A percentile compares a stretch with the other conserved stretches of the same genome.
These are phyloP conservation scores for Pseudogymnoascus pannorum DNA, from an alignment of 2,329 filamentous ascomycete genomes.

Conservation along the genomic window DNA sequence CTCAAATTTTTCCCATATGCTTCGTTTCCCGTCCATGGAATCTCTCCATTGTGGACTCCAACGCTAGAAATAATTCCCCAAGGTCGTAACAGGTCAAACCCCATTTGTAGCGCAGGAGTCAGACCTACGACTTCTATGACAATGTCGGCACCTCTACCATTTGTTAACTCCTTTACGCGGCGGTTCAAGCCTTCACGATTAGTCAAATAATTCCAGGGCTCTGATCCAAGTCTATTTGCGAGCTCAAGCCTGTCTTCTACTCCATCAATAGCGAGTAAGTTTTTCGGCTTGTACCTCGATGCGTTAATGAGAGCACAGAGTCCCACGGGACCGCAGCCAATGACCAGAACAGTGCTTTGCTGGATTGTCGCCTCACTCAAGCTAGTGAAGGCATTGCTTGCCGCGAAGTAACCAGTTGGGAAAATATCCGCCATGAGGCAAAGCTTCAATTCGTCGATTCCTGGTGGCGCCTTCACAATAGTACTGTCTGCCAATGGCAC, in stretches of 20 bases:
- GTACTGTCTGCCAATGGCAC: conserved; percentile 73
- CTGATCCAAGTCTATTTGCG: conserved; percentile 41
- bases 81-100: conserved; percentile 40
- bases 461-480: conserved; percentile 60
- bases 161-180: conserved; percentile 32
- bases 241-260: conserved; percentile 40
- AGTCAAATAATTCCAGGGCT: conserved; percentile 34
- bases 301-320: conserved; percentile 43
- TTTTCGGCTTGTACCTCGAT: conserved; percentile 43
- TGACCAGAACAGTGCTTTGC: conserved; percentile 36
- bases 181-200: conserved; percentile 23
- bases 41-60: conserved; percentile 42
- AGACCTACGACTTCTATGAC: conserved; percentile 46
- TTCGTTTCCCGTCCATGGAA: conserved; percentile 40
- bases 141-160: conserved; percentile 43
- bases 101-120: conserved; percentile 37
- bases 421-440: conserved; percentile 48
- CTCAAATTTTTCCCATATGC: conserved; percentile 52
- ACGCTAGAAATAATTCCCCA: conserved; percentile 42
- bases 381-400: conserved; percentile 57
- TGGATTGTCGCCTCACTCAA: conserved; percentile 30
- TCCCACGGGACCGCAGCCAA: conserved; percentile 48
- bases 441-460: conserved; percentile 58
- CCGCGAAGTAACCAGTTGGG: conserved; percentile 51
- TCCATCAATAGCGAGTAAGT: conserved; percentile 43